Conservation (phyloP, 1,284 basidiomycete genomes). For the Ceratobasidium sp. region DNA sequence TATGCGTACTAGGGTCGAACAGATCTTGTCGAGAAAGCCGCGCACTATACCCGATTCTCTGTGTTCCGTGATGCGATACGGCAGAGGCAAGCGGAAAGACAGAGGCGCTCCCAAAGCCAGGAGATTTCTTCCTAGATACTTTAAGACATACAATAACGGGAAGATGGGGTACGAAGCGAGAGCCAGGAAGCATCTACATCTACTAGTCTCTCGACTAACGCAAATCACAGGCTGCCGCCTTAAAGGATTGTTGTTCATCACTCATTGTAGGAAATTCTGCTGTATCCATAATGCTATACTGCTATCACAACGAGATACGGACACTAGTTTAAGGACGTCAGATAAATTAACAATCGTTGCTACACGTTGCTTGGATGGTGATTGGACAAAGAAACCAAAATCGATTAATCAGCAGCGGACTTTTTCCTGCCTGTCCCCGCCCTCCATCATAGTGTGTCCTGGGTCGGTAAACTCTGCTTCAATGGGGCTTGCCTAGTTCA, state of each 20-base stretch:
- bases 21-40: conserved; percentile 14
- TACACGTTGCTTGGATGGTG: too few relatives aligned
- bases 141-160: neutral
- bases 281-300: conserved; percentile 2
- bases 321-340: neutral
- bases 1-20: conserved; percentile 21
- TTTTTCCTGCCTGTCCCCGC: neutral
- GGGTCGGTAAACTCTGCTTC: too few relatives aligned
- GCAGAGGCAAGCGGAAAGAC: neutral
- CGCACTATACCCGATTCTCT: conserved; percentile 4
- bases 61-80: conserved; percentile 8
- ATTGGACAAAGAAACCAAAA: neutral
- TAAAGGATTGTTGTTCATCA: neutral
- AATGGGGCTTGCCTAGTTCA: too few relatives aligned
- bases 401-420: neutral
- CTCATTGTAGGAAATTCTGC: conserved; percentile 9
- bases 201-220: neutral
- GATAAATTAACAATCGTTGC: neutral
- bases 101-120: conserved; percentile 13
- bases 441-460: neutral
- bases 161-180: neutral
- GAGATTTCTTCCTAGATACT: conserved; percentile 8
- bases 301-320: neutral
- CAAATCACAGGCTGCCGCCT: too few relatives aligned
- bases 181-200: neutral